Conservation (phyloP, 495 filamentous ascomycete species). For the Xanthoparmelia taractica region DNA sequence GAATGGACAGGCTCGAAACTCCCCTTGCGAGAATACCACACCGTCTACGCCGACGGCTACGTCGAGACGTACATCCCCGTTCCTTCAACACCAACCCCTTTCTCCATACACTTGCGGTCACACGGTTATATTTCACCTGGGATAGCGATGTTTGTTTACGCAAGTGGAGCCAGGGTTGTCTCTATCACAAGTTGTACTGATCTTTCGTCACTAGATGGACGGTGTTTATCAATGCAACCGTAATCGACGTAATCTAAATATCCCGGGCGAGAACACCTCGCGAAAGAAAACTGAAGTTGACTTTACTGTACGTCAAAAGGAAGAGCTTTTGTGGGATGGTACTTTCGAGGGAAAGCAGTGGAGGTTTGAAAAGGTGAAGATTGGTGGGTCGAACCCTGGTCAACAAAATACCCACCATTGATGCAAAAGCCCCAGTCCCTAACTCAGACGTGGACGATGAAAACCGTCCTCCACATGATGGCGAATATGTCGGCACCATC, state of each 20-base stretch:
- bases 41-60: constrained; percentile 37
- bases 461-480: constrained; percentile 24
- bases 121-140: constrained; percentile 40
- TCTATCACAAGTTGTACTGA: background rate
- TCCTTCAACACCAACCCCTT: constrained; percentile 30
- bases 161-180: background rate
- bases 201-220: constrained; percentile 30
- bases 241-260: constrained; percentile 33
- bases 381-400: constrained; percentile 26
- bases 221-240: constrained; percentile 45
- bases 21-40: constrained; percentile 37
- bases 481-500: constrained; percentile 40
- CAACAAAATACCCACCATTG: background rate
- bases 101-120: constrained; percentile 37
- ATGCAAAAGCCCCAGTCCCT: constrained; percentile 5
- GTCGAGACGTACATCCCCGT: constrained; percentile 41
- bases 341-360: constrained; percentile 37
- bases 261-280: constrained; percentile 20
- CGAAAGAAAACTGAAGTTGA: constrained; percentile 29
- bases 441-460: constrained; percentile 19
- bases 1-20: constrained; percentile 31
- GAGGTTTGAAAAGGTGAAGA: constrained; percentile 38
- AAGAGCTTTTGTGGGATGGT: constrained; percentile 33
- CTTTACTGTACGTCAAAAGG: constrained; percentile 40
- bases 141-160: constrained; percentile 41